These are phyloP conservation scores for Talaromyces thailandensis DNA, from an alignment of 495 filamentous ascomycete genomes.

Conservation along the genomic window DNA sequence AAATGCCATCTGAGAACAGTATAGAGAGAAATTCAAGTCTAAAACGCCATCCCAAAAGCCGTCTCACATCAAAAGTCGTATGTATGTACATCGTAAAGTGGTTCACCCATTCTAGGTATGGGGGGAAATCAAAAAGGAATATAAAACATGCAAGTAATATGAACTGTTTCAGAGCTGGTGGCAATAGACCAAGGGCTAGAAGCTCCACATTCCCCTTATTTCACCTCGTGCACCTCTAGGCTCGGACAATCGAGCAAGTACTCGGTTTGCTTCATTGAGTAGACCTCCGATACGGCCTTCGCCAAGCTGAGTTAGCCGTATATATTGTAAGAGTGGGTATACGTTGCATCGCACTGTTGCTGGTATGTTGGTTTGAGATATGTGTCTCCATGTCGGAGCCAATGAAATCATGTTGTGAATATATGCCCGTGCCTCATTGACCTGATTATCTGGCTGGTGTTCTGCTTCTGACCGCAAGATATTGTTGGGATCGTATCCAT, in stretches of 20 bases:
- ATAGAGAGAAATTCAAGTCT: background rate
- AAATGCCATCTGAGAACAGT: background rate
- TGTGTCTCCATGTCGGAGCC: slow-evolving; percentile 7
- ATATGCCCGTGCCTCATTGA: slow-evolving; percentile 1
- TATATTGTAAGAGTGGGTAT: slow-evolving; percentile 1
- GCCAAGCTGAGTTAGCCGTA: background rate
- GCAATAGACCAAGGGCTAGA: slow-evolving; percentile 2
- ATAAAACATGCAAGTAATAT: background rate
- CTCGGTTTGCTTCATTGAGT: slow-evolving; percentile 13
- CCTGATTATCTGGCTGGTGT: background rate
- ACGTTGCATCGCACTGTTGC: slow-evolving; percentile 5
- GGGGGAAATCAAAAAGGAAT: background rate
- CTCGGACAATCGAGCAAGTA: slow-evolving; percentile 12
- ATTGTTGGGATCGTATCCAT: slow-evolving; percentile 7
- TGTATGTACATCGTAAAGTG: slow-evolving; percentile 1
- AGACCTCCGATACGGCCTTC: slow-evolving; percentile 11
- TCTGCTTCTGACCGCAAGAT: background rate
- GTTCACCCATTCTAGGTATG: background rate
- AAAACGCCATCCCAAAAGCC: background rate
- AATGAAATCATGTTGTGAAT: slow-evolving; percentile 8
- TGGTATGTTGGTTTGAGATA: slow-evolving; percentile 4
- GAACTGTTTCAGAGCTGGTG: background rate
- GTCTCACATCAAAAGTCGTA: background rate
- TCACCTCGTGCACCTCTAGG: slow-evolving; percentile 3
- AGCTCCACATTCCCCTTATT: slow-evolving; percentile 10